These are phyloP conservation scores for Diaporthe vaccinii DNA, from an alignment of 2,329 filamentous ascomycete species.

Conservation along the genomic window DNA sequence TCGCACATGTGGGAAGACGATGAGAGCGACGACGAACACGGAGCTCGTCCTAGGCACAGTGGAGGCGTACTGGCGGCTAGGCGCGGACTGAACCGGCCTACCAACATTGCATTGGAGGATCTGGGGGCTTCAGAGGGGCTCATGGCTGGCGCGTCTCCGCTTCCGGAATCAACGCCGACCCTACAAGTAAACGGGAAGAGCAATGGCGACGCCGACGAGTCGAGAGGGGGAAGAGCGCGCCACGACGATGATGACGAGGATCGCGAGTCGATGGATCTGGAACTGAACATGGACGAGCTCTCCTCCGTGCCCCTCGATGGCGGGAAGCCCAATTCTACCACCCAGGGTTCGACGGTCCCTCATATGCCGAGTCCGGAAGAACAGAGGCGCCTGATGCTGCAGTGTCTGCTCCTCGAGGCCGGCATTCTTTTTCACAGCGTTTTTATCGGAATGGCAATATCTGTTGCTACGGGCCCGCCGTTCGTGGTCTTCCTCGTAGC, in stretches of 20 bases:
- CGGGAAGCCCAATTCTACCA: conserved; percentile 35
- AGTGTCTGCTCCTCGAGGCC: conserved; percentile 84
- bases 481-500: conserved; percentile 86
- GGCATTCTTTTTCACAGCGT: conserved; percentile 88
- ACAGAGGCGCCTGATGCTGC: conserved; percentile 76
- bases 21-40: conserved; percentile 49
- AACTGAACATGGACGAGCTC: conserved; percentile 73
- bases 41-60: conserved; percentile 43
- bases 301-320: conserved; percentile 51
- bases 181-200: conserved; percentile 41
- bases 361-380: conserved; percentile 64
- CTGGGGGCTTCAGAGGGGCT: conserved; percentile 67
- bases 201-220: conserved; percentile 38
- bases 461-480: conserved; percentile 82
- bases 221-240: conserved; percentile 47
- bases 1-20: conserved; percentile 68
- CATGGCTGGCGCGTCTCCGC: conserved; percentile 70
- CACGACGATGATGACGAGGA: conserved; percentile 58
- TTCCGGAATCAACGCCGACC: conserved; percentile 67
- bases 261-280: conserved; percentile 64
- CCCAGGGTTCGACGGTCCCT: conserved; percentile 44
- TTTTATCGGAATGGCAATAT: conserved; percentile 90
- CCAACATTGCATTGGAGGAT: conserved; percentile 65
- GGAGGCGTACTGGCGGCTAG: conserved; percentile 53
- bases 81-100: conserved; percentile 57